Evolutionary conservation across 192 early-diverging fungal species (phyloP).

Genomic region (Dimargaris xerosporica): DNA sequence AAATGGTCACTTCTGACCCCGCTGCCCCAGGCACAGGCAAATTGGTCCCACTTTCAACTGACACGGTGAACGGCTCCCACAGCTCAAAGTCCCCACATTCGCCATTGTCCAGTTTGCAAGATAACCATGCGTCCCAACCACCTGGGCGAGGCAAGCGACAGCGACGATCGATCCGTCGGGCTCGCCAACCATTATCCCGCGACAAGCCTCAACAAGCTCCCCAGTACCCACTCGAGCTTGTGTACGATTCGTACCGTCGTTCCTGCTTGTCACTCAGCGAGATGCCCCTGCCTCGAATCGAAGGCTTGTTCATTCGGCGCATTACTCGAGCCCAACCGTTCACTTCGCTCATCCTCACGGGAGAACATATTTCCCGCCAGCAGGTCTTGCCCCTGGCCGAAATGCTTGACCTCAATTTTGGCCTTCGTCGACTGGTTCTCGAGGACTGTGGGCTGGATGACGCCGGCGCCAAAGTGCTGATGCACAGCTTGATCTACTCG

Average conservation of each 20-base stretch:
- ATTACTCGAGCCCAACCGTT: constrained; percentile 1
- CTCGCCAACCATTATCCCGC: constrained; percentile 19
- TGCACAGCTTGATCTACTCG: constrained; percentile 54
- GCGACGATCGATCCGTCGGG: too few relatives aligned
- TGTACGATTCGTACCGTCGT: constrained; percentile 19
- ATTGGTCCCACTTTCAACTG: too few relatives aligned
- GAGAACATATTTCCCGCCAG: constrained; percentile 34
- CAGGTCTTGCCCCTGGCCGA: constrained; percentile 55
- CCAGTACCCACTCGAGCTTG: constrained; percentile 1
- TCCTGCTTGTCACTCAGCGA: constrained; percentile 23
- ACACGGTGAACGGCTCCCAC: too few relatives aligned
- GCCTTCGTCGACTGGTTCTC: constrained; percentile 45
- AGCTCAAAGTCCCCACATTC: too few relatives aligned
- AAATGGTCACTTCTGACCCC: background rate
- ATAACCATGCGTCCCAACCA: too few relatives aligned
- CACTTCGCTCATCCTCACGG: constrained; percentile 21
- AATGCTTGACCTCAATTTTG: constrained; percentile 59
- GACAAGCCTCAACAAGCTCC: constrained; percentile 5
- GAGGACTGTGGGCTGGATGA: constrained; percentile 59
- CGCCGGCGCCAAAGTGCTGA: constrained; percentile 47
- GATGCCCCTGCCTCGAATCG: constrained; percentile 15
- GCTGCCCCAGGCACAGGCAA: too few relatives aligned
- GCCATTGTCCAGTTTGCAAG: too few relatives aligned
- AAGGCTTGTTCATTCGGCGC: background rate
- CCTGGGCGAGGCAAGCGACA: too few relatives aligned